Percentiles rank a stretch among this genome's conserved stretches.
phyloP scores from a whole-genome alignment of 768 basidiomycete genomes.

The Pulveroboletus sp. region DNA sequence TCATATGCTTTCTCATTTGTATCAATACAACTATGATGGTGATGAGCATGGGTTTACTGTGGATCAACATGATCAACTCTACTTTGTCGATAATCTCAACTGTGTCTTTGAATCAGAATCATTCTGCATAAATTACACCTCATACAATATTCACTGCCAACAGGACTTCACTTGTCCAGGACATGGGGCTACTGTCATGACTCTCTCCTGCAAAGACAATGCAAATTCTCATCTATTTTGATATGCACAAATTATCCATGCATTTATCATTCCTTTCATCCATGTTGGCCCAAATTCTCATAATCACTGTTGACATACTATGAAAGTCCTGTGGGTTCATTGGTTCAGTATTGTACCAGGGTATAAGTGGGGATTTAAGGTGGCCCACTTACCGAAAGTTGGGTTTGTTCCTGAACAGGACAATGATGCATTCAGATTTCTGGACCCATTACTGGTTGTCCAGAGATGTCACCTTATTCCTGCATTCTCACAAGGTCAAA shows the following conservation, averaged over 20 bases:
- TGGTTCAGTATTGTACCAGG: constrained; percentile 4
- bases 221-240: not conserved
- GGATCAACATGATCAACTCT: too few species aligned
- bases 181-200: not conserved
- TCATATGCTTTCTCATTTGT: too few species aligned
- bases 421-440: constrained; percentile 34
- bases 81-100: too few species aligned
- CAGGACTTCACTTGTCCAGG: not conserved
- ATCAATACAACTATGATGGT: too few species aligned
- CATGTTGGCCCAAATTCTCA: not conserved
- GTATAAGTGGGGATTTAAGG: not conserved
- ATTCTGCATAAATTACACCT: not conserved
- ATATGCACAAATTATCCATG: not conserved
- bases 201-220: not conserved
- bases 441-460: constrained; percentile 30
- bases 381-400: not conserved
- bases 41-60: too few species aligned
- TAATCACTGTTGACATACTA: not conserved
- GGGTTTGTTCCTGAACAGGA: not conserved
- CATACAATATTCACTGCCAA: not conserved
- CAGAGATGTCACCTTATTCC: constrained; percentile 31
- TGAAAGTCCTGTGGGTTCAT: constrained; percentile 1
- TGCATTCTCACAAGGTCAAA: constrained; percentile 24
- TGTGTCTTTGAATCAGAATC: constrained; percentile 6
- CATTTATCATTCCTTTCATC: not conserved